Evolutionary conservation across 345 rosid genomes (phyloP), one percentile per base, ranked within the genome.

Genomic region (Sapria himalayana): DNA sequence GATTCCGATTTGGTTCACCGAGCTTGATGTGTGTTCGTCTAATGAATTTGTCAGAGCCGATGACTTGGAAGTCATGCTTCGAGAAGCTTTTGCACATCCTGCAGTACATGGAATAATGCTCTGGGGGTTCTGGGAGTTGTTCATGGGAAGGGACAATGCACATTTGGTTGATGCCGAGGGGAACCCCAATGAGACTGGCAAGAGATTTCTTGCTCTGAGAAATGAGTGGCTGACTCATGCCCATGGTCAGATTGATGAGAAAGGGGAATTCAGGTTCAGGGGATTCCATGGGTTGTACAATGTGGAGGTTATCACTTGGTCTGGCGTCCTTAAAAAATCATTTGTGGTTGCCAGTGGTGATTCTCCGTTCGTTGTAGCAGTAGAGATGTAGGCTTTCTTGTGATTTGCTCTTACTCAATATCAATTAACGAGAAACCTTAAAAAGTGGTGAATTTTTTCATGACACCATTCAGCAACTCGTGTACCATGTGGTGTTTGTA

Each of bases 81-180:
- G 98, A 49, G 98, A 89, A 60, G 91, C 82, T 0, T 82, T 54
- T 22, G 93, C 93, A 9, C 98, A 89, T 41, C 98, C 95, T 0
- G 75, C 95, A 0, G 84, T 82, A 39, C 93, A 82, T 44, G 98
- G 98, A n/a, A 54, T 82, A 31, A 60, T 89, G 93, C 70, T 89
- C 38, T 89, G 98, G 98, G 98, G 98, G 22, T 82, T 89, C 37
- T 82, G 98, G 98, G 95, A 89, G 75, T 47, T 76, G 63, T 82
- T 70, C 62, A 70, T 81, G 97, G 72, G 91, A 62, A 57, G 97
- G 47, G 61, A 71, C 29, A 51, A 67, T 42, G 54, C 91, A 3
- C 85, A 79, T 50, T 56, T 89, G 73, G 95, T 89, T 16, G 49
- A 76, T 25, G 98, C 93, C 0, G 93, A 89, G 53, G 98, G 98